A percentile compares a stretch with the other conserved stretches of the same genome.
phyloP scores from a whole-genome alignment of 768 basidiomycete species.

The Tulasnella sp. region DNA sequence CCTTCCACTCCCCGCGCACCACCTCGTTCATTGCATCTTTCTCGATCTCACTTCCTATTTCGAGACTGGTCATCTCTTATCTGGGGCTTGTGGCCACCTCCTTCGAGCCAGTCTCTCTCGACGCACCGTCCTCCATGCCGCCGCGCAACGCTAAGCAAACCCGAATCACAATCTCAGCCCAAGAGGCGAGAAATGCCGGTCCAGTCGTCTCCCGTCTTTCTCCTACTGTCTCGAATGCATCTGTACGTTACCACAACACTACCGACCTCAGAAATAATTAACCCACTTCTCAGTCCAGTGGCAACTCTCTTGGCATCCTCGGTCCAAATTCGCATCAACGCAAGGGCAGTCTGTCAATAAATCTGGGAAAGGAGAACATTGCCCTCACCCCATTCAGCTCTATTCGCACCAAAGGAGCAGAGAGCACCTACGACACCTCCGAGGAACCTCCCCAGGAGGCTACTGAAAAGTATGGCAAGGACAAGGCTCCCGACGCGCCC shows the following conservation, averaged over 20 bases:
- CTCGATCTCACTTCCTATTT: neutral
- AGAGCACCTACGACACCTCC: neutral
- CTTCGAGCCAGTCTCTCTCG: neutral
- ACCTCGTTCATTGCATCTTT: neutral
- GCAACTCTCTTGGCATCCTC: slow-evolving; percentile 15
- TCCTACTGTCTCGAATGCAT: slow-evolving; percentile 56
- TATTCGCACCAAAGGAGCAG: neutral
- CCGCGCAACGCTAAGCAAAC: neutral
- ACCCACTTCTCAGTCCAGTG: slow-evolving; percentile 32
- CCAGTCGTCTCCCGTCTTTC: slow-evolving; percentile 47
- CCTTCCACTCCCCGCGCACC: neutral
- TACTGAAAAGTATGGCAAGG: neutral
- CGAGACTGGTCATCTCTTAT: neutral
- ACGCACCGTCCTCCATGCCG: neutral
- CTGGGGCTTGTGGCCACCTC: neutral
- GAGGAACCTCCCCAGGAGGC: neutral
- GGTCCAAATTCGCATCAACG: slow-evolving; percentile 17
- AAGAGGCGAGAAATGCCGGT: neutral
- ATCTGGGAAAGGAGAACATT: slow-evolving; percentile 46
- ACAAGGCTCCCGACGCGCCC: neutral
- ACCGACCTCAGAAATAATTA: slow-evolving; percentile 26
- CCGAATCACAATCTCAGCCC: slow-evolving; percentile 1
- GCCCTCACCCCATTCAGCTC: slow-evolving; percentile 24
- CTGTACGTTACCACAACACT: slow-evolving; percentile 23
- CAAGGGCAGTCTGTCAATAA: slow-evolving; percentile 23